Base-by-base conservation (phyloP, 768 basidiomycete genomes). In the Kwoniella botswanensis region DNA sequence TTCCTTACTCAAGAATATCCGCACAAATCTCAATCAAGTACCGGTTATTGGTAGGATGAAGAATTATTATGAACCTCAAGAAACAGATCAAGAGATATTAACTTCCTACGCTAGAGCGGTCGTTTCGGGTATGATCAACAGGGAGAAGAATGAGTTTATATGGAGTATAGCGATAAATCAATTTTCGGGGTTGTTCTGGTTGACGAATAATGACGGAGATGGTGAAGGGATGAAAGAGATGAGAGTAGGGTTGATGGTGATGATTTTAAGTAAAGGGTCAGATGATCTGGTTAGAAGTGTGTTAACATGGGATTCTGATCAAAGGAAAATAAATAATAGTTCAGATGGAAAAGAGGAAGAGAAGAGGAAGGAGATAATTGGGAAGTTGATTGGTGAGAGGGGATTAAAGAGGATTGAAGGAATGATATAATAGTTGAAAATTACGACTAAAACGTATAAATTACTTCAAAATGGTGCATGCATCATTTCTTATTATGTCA, bases 21-120 rank as follows among this genome's bases (percentile, higher is more conserved):
- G 89, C 52, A 22, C 21, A 46, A 24, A 44, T 41, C 18, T 52
- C 29, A 52, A 11, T 17, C 54, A 65, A 87, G 87, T 75, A 90
- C 87, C 24, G 85, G 93, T 29, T 84, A 11, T 50, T 3, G 15
- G 35, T 13, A 10, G 61, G 52, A 74, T 46, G 56, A 26, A 18
- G 21, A 66, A 54, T 0, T 80, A 71, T 65, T 80, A 76, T 52
- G 44, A 76, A 42, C 80, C 82, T 22, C 9, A 60, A 13, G 82
- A 83, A 59, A 60, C 42, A 9, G 78, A 83, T 59, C 46, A 55
- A 5, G 78, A 83, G 43, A 67, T 83, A 12, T 50, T 82, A 7
- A 43, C 56, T 21, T 76, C 74, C 13, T 80, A 80, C 59, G 66
- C 71, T 0, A 35, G 70, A 60, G 78, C 79, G 6, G 53, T 81